phyloP scores from a whole-genome alignment of 75 land plant genomes.

The Cupressus sempervirens region DNA sequence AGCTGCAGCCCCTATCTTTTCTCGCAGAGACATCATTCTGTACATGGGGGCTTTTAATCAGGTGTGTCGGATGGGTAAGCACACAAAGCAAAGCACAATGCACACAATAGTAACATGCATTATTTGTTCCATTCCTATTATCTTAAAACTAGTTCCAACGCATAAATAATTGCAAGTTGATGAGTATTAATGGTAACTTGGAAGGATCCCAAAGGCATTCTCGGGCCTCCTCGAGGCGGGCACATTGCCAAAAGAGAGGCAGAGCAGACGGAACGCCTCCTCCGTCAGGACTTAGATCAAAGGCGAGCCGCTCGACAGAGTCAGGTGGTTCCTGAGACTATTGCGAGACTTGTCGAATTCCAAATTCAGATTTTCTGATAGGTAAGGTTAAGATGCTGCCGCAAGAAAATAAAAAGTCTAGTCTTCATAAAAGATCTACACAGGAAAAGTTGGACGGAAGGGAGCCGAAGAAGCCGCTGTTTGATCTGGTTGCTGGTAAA shows the following conservation, averaged over 20 bases:
- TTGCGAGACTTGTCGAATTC: too few relatives aligned
- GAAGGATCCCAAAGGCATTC: conserved; percentile 85
- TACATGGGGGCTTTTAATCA: neutral
- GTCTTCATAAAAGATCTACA: conserved; percentile 14
- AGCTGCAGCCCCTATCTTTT: too few relatives aligned
- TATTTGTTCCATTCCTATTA: neutral
- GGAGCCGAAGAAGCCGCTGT: conserved; percentile 19
- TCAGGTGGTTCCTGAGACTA: conserved; percentile 49
- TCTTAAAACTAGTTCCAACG: neutral
- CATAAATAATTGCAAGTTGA: neutral
- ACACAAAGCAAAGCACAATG: neutral
- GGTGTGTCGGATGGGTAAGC: conserved; percentile 3
- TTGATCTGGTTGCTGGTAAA: conserved; percentile 16
- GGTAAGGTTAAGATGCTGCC: conserved; percentile 55
- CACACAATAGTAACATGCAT: neutral
- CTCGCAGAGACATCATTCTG: too few relatives aligned
- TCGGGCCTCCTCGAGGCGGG: conserved; percentile 61
- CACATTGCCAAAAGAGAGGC: conserved; percentile 67
- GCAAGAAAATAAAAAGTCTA: conserved; percentile 18
- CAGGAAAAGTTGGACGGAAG: conserved; percentile 16
- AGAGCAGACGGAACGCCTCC: conserved; percentile 44
- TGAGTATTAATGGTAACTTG: neutral
- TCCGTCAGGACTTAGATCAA: conserved; percentile 55
- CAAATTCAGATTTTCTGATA: conserved; percentile 41
- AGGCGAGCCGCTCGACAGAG: conserved; percentile 54